Conservation (phyloP, 2,329 filamentous ascomycete species). For the Clonostachys byssicola region DNA sequence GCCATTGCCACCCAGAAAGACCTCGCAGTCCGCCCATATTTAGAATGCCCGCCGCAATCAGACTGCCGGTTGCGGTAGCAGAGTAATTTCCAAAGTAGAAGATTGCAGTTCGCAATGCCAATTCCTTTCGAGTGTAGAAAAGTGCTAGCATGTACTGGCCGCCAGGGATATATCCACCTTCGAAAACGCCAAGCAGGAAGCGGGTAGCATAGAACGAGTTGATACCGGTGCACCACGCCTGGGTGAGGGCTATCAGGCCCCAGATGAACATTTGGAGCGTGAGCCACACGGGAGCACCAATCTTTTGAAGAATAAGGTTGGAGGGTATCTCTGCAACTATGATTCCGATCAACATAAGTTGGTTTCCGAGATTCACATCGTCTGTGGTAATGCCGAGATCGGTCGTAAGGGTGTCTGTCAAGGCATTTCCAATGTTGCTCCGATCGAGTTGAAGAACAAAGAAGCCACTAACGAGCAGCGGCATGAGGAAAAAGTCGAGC, state of each 20-base stretch:
- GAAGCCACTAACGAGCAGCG: slow-evolving; percentile 10
- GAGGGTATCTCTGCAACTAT: slow-evolving; percentile 28
- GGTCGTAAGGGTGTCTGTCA: slow-evolving; percentile 40
- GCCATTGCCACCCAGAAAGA: slow-evolving; percentile 52
- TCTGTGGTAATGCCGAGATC: slow-evolving; percentile 41
- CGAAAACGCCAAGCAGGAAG: slow-evolving; percentile 10
- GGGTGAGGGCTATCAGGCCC: slow-evolving; percentile 9
- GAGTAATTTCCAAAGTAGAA: slow-evolving; percentile 9
- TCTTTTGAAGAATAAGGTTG: slow-evolving; percentile 5
- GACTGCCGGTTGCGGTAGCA: slow-evolving; percentile 2
- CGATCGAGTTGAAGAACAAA: slow-evolving; percentile 15
- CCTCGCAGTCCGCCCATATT: slow-evolving; percentile 3
- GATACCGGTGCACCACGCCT: slow-evolving; percentile 7
- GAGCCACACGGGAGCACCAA: slow-evolving; percentile 7
- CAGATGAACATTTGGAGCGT: slow-evolving; percentile 8
- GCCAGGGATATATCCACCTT: slow-evolving; percentile 12
- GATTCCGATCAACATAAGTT: slow-evolving; percentile 39
- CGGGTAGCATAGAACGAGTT: slow-evolving; percentile 8
- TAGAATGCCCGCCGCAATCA: slow-evolving; percentile 7
- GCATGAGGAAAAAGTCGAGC: slow-evolving; percentile 11
- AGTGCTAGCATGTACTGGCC: slow-evolving; percentile 8
- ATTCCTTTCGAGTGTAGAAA: slow-evolving; percentile 11
- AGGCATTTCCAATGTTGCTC: slow-evolving; percentile 36
- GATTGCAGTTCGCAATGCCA: slow-evolving; percentile 7
- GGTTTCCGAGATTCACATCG: slow-evolving; percentile 42